These are phyloP conservation scores for Fusarium acutatum DNA, from an alignment of 2,329 filamentous ascomycete species.

Conservation along the genomic window DNA sequence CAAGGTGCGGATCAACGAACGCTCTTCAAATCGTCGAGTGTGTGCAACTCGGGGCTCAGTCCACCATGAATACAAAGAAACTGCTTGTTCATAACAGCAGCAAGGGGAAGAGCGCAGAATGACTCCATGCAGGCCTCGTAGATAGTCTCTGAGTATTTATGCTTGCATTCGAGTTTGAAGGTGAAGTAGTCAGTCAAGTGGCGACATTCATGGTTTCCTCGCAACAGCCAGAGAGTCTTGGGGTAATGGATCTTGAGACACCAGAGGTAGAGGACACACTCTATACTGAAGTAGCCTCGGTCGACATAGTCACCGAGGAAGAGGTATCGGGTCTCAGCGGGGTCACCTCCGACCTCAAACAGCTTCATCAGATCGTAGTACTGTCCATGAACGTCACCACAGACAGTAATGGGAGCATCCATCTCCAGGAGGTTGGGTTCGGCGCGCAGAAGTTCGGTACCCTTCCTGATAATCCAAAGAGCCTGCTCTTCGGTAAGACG, in stretches of 20 bases:
- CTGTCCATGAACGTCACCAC: constrained; percentile 97
- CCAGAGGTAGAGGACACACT: constrained; percentile 98
- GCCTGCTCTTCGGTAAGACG: constrained; percentile 97
- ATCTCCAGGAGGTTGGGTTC: constrained; percentile 98
- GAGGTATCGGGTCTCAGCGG: constrained; percentile 93
- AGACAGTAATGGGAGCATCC: constrained; percentile 99
- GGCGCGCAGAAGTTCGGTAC: constrained; percentile 84
- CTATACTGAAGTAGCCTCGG: constrained; percentile 98
- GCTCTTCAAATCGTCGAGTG: constrained; percentile 89
- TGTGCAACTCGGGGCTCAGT: constrained; percentile 93
- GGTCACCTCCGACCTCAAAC: constrained; percentile 97
- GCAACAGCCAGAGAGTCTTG: constrained; percentile 94
- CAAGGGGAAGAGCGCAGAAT: constrained; percentile 92
- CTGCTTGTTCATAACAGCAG: constrained; percentile 99
- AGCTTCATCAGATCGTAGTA: constrained; percentile 99
- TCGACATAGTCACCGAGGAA: constrained; percentile 99
- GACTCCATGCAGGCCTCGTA: constrained; percentile 99
- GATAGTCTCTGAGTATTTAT: constrained; percentile 96
- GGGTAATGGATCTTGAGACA: constrained; percentile 99
- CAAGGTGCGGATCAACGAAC: constrained; percentile 58
- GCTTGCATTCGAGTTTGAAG: constrained; percentile 99
- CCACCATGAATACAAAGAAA: constrained; percentile 98
- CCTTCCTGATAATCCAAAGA: constrained; percentile 90
- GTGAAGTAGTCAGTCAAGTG: constrained; percentile 99
- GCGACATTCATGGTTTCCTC: constrained; percentile 98